phyloP scores from a whole-genome alignment of 1,284 basidiomycete species.

The Lentinus polychrous region DNA sequence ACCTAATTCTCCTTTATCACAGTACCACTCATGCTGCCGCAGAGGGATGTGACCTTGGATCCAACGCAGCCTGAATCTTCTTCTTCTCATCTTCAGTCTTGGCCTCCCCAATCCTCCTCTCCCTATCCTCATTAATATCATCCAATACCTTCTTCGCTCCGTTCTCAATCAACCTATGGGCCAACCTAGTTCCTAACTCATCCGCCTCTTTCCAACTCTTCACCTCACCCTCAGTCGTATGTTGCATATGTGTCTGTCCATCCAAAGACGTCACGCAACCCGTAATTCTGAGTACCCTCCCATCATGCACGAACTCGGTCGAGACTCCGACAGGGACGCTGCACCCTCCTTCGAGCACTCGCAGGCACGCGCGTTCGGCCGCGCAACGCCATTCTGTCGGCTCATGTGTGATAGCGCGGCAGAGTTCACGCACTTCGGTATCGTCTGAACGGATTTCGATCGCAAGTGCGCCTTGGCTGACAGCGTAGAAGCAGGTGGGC shows the following conservation, averaged over 20 bases:
- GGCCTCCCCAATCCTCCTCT: conserved; percentile 43
- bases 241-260: conserved; percentile 65
- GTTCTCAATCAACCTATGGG: conserved; percentile 50
- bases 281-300: conserved; percentile 47
- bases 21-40: no score
- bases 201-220: conserved; percentile 56
- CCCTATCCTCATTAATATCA: conserved; percentile 67
- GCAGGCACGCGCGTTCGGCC: conserved; percentile 84
- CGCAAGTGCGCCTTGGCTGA: conserved; percentile 90
- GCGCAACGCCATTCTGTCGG: conserved; percentile 69
- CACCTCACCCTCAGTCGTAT: conserved; percentile 52
- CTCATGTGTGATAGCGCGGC: conserved; percentile 67
- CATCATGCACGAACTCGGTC: conserved; percentile 28
- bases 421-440: conserved; percentile 50
- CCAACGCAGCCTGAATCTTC: conserved; percentile 13
- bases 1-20: no score
- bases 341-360: conserved; percentile 92
- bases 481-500: conserved; percentile 81
- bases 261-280: conserved; percentile 79
- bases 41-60: neutral
- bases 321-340: conserved; percentile 93
- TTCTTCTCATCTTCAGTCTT: conserved; percentile 20
- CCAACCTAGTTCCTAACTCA: conserved; percentile 60
- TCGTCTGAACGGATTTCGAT: conserved; percentile 84
- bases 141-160: conserved; percentile 78